Evolutionary conservation across 2,329 filamentous ascomycete species (phyloP).

Genomic region (Penicillium polonicum): DNA sequence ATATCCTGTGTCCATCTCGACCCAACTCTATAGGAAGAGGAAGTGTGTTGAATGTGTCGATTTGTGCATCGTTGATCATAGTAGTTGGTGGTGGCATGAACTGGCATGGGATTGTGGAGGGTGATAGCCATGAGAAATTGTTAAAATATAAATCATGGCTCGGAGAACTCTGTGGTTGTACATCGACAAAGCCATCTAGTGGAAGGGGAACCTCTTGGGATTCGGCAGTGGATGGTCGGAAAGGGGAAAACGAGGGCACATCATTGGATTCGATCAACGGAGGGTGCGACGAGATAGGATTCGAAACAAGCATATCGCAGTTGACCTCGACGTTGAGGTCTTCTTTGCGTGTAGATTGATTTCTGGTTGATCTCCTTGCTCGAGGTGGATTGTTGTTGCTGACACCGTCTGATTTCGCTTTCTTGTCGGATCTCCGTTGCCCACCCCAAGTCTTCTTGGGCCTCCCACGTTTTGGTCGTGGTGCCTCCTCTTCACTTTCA

Average conservation of each 20-base stretch:
- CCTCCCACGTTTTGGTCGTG: slow-evolving; percentile 14
- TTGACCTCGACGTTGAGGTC: neutral
- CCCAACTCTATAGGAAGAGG: slow-evolving; percentile 38
- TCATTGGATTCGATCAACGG: neutral
- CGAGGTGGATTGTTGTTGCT: neutral
- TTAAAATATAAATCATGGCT: slow-evolving; percentile 14
- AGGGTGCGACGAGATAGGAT: neutral
- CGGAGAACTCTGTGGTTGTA: slow-evolving; percentile 6
- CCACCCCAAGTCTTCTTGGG: slow-evolving; percentile 11
- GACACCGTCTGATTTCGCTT: neutral
- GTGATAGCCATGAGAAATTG: slow-evolving; percentile 15
- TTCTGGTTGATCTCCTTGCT: neutral
- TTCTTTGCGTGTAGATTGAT: neutral
- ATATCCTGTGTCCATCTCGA: slow-evolving; percentile 33
- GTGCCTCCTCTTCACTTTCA: slow-evolving; percentile 18
- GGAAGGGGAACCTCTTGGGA: neutral
- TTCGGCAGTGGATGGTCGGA: slow-evolving; percentile 1
- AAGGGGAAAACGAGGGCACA: neutral
- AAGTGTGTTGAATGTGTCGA: slow-evolving; percentile 39
- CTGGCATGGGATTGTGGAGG: slow-evolving; percentile 17
- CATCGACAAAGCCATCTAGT: neutral
- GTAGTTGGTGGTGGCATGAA: slow-evolving; percentile 30
- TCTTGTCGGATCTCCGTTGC: slow-evolving; percentile 7
- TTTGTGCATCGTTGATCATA: slow-evolving; percentile 38
- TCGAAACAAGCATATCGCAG: neutral